phyloP scores from a whole-genome alignment of 2,329 filamentous ascomycete species.

The Xylariomycetidae sp. region DNA sequence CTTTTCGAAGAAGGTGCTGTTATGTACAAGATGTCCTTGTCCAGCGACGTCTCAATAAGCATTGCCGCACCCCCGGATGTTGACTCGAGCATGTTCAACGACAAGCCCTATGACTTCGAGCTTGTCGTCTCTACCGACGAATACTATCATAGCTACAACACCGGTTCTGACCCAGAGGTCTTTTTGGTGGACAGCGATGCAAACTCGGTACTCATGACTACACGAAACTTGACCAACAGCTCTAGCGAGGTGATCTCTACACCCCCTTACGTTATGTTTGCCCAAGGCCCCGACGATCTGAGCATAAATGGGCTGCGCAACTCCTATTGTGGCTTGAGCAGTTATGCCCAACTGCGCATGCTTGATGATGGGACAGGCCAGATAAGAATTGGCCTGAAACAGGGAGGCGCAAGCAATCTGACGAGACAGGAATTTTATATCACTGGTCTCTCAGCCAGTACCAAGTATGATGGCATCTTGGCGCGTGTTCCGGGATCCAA shows the following conservation, averaged over 20 bases:
- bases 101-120: conserved; percentile 66
- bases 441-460: conserved; percentile 65
- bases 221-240: conserved; percentile 62
- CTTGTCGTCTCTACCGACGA: conserved; percentile 77
- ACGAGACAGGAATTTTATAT: conserved; percentile 90
- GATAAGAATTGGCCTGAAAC: conserved; percentile 62
- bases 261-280: conserved; percentile 74
- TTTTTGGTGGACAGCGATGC: conserved; percentile 83
- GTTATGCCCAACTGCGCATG: conserved; percentile 58
- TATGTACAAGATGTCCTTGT: conserved; percentile 56
- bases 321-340: conserved; percentile 77
- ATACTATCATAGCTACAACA: conserved; percentile 65
- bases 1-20: conserved; percentile 66
- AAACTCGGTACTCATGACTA: conserved; percentile 72
- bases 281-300: conserved; percentile 55
- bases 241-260: conserved; percentile 48
- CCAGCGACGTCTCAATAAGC: conserved; percentile 69
- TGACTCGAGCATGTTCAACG: conserved; percentile 51
- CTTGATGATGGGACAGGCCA: conserved; percentile 45
- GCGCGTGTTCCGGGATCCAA: conserved; percentile 45
- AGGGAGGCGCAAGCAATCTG: conserved; percentile 57
- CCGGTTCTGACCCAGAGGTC: conserved; percentile 51
- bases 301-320: conserved; percentile 65
- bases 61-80: conserved; percentile 68
- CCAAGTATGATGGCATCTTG: conserved; percentile 68